Conservation (phyloP, 2,329 filamentous ascomycete genomes). For the Apiospora saccharicola region DNA sequence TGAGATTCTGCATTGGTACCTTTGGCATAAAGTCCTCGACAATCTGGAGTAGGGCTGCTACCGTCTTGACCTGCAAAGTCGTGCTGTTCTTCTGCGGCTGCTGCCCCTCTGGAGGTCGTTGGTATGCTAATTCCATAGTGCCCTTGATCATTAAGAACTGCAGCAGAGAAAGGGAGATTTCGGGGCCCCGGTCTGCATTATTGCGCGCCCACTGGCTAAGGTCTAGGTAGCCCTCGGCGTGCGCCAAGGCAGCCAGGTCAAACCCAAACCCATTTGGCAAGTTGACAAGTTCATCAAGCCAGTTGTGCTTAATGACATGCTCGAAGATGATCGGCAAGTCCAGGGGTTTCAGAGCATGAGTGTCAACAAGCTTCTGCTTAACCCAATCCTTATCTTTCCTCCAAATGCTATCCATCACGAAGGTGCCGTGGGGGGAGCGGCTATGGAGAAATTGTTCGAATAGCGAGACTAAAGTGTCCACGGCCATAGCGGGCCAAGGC, state of each 20-base stretch:
- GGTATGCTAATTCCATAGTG: conserved; percentile 77
- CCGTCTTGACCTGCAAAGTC: conserved; percentile 84
- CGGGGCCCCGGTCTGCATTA: conserved; percentile 69
- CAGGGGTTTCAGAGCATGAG: conserved; percentile 74
- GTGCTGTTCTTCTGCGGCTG: conserved; percentile 68
- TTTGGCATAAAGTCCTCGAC: conserved; percentile 74
- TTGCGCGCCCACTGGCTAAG: conserved; percentile 81
- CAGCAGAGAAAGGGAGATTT: conserved; percentile 74
- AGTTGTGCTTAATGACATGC: conserved; percentile 81
- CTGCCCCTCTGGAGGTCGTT: conserved; percentile 71
- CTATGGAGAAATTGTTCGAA: conserved; percentile 87
- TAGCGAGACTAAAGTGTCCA: conserved; percentile 77
- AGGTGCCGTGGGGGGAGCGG: conserved; percentile 78
- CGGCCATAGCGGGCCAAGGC: conserved; percentile 77
- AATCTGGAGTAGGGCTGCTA: conserved; percentile 80
- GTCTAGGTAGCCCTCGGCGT: conserved; percentile 81
- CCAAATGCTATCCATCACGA: conserved; percentile 92
- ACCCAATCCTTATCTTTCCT: conserved; percentile 90
- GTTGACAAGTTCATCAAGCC: conserved; percentile 83
- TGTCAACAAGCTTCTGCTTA: conserved; percentile 77
- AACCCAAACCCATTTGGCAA: conserved; percentile 85
- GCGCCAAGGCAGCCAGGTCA: conserved; percentile 85
- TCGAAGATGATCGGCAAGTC: conserved; percentile 76
- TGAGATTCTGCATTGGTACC: conserved; percentile 70
- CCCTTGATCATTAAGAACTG: conserved; percentile 89